Percentiles rank a stretch among this genome's conserved stretches.
Evolutionary conservation across 2,329 filamentous ascomycete genomes (phyloP).

Genomic region (Beauveria caledonica): DNA sequence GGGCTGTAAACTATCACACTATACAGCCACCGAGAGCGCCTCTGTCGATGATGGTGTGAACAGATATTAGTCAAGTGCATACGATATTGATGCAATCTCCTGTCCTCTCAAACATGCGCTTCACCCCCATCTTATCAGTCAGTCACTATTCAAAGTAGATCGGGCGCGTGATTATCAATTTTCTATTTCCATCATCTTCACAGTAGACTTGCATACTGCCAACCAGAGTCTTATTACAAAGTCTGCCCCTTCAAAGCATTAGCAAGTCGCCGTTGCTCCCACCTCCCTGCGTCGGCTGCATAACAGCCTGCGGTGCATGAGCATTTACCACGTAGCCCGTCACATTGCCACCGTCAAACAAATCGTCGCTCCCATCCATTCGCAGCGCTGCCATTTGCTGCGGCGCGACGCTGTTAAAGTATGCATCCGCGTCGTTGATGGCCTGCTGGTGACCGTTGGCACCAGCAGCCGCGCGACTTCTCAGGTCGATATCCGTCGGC

Average conservation of each 20-base stretch:
- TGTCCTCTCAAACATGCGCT: background rate
- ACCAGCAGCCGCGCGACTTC: conserved; percentile 23
- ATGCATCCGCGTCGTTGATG: conserved; percentile 78
- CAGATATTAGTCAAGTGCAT: background rate
- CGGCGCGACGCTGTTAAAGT: conserved; percentile 72
- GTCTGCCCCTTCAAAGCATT: conserved; percentile 41
- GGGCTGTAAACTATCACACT: background rate
- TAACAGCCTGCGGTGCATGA: conserved; percentile 66
- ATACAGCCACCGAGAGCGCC: background rate
- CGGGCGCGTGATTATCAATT: background rate
- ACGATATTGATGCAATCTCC: background rate
- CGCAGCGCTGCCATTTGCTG: conserved; percentile 67
- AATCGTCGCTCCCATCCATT: conserved; percentile 53
- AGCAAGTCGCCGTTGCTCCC: conserved; percentile 65
- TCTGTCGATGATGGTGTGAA: background rate
- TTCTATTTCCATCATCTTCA: background rate
- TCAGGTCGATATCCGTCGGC: conserved; percentile 41
- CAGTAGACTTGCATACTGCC: background rate
- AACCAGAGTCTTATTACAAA: background rate
- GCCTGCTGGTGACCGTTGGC: conserved; percentile 52
- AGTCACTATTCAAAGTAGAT: background rate
- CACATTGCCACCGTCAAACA: conserved; percentile 51
- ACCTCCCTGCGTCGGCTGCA: conserved; percentile 58
- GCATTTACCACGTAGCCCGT: conserved; percentile 70
- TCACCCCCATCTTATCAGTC: background rate